Percentiles rank a stretch among this genome's conserved stretches.
phyloP scores from a whole-genome alignment of 306 rosid genomes.

The Begonia fuchsioides region DNA sequence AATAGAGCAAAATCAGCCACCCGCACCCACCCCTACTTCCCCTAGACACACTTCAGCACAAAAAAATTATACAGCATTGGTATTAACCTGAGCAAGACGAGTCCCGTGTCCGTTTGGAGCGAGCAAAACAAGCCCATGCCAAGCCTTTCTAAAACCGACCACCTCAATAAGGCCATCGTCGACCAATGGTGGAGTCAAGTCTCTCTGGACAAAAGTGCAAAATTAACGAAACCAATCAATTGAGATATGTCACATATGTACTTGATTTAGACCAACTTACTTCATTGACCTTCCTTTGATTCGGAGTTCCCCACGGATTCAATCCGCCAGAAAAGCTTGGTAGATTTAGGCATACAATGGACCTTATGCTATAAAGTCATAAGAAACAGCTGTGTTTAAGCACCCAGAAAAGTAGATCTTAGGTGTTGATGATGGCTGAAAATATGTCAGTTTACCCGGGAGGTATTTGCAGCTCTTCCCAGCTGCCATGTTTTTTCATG shows the following conservation, averaged over 20 bases:
- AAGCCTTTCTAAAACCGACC: constrained; percentile 90
- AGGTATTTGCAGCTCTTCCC: constrained; percentile 70
- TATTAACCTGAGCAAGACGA: constrained; percentile 86
- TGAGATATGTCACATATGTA: constrained; percentile 2
- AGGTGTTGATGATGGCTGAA: neutral
- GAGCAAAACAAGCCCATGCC: constrained; percentile 90
- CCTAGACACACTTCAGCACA: too few relatives aligned
- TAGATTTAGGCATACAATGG: constrained; percentile 83
- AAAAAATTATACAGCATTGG: too few relatives aligned
- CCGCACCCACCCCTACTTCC: too few relatives aligned
- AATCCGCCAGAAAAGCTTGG: constrained; percentile 99
- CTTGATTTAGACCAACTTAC: constrained; percentile 13
- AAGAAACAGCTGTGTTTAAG: neutral
- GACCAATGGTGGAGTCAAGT: constrained; percentile 65
- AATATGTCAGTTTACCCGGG: constrained; percentile 30
- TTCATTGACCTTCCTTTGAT: constrained; percentile 23
- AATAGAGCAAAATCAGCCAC: too few relatives aligned
- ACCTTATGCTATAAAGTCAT: constrained; percentile 50
- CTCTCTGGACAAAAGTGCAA: constrained; percentile 22
- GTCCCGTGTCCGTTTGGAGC: constrained; percentile 98
- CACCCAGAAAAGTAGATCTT: neutral
- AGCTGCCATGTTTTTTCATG: constrained; percentile 38
- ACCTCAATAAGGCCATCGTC: constrained; percentile 87
- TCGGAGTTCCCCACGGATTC: constrained; percentile 91
- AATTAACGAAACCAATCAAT: constrained; percentile 4